Evolutionary conservation across 2,329 filamentous ascomycete species (phyloP), one percentile per base, ranked within the genome.

Genomic region (Colletotrichum liriopes): DNA sequence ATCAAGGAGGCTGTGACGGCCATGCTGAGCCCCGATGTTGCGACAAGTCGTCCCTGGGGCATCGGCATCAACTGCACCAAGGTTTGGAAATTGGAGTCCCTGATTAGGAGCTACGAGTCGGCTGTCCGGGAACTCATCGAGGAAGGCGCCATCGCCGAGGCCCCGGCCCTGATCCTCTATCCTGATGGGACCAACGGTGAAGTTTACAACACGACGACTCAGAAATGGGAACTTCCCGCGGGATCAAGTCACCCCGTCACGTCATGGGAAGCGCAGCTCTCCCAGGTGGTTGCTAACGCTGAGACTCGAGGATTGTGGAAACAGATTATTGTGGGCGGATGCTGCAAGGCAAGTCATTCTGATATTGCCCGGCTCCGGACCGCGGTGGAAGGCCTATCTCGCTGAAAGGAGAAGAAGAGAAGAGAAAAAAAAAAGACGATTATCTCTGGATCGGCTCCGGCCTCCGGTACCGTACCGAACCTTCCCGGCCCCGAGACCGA

Each of bases 51-150:
- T 4, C 91, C 91, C 0, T 91, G 88, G 87, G 91, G 88, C 0
- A 85, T 93, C 32, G 91, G 92, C 1, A 87, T 93, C 77, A 93
- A 93, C 80, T 93, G 91, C 79, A 93, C 87, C 47, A 93, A 92
- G 78, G 86, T 93, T 43, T 84, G 87, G 61, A 91, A 92, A 78
- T 83, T 94, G 39, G 86, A 87, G 2, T 77, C 81, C 0, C 80
- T 93, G 20, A 80, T 94, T 23, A 81, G 79, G 23, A 82, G 86
- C 60, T 92, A 89, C 62, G 89, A 92, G 75, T 82, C 81, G 4
- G 85, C 82, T 11, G 78, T 91, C 20, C 70, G 73, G 12, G 74
- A 70, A n/a, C 64, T 89, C 74, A 67, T 85, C 1, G 63, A 77
- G 5, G 74, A 78, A 5, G 81, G 82, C 0, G 75, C 79, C 18